Conservation (phyloP, 202 grass and related monocot genomes). For the Elaeis oleifera region DNA sequence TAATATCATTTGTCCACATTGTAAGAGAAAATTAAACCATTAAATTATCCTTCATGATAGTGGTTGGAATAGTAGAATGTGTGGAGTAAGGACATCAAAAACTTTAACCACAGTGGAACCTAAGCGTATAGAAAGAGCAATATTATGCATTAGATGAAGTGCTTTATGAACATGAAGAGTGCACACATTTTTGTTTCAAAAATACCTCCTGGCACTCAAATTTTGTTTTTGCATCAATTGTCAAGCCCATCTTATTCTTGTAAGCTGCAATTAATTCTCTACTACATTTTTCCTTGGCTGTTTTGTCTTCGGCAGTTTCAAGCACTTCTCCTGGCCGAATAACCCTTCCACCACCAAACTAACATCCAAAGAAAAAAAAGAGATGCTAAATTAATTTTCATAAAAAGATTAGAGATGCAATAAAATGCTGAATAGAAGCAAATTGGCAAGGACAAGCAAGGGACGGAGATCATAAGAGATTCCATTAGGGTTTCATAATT, state of each 20-base stretch:
- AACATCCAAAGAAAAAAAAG: slow-evolving; percentile 33
- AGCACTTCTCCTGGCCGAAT: slow-evolving; percentile 61
- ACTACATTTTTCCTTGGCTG: slow-evolving; percentile 56
- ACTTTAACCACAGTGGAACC: background rate
- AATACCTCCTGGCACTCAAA: slow-evolving; percentile 67
- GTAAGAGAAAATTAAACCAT: too few species aligned
- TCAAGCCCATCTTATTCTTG: slow-evolving; percentile 53
- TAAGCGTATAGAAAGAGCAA: background rate
- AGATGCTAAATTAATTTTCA: slow-evolving; percentile 11
- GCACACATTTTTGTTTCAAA: slow-evolving; percentile 2
- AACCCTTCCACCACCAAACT: slow-evolving; percentile 90
- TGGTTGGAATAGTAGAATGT: too few species aligned
- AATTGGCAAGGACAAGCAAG: too few species aligned
- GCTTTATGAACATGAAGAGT: too few species aligned
- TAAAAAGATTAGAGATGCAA: background rate
- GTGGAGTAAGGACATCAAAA: too few species aligned
- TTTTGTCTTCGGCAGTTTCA: slow-evolving; percentile 62
- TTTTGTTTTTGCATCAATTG: slow-evolving; percentile 67
- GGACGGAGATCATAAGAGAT: too few species aligned
- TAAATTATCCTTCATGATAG: too few species aligned
- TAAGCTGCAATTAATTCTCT: slow-evolving; percentile 69
- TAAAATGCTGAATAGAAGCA: background rate
- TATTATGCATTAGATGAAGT: background rate
- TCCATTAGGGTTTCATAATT: too few species aligned
- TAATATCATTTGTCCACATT: too few species aligned